These are phyloP conservation scores for Cladophialophora yegresii DNA, from an alignment of 2,329 filamentous ascomycete genomes.

Conservation along the genomic window DNA sequence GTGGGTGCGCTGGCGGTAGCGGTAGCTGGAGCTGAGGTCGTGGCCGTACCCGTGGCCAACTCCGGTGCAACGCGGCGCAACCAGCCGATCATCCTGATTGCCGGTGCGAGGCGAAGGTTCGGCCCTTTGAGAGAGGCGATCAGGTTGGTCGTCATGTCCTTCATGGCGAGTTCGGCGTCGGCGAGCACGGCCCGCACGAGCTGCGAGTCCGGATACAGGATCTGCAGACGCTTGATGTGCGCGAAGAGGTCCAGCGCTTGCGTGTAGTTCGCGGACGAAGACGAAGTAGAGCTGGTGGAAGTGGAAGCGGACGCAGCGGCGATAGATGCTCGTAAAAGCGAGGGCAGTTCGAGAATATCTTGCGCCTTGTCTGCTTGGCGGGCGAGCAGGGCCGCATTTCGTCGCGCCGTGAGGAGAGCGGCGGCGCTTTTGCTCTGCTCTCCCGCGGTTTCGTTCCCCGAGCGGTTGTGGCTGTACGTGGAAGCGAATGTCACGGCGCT, in stretches of 20 bases:
- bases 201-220: constrained; percentile 76
- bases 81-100: constrained; percentile 89
- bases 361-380: constrained; percentile 86
- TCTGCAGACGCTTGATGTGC: constrained; percentile 85
- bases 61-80: constrained; percentile 84
- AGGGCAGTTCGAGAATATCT: constrained; percentile 87
- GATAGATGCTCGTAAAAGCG: constrained; percentile 74
- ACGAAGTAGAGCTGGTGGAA: constrained; percentile 44
- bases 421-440: constrained; percentile 54
- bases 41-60: constrained; percentile 45
- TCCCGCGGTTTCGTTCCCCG: constrained; percentile 43
- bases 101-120: constrained; percentile 81
- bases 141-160: constrained; percentile 81
- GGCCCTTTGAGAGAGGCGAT: constrained; percentile 70
- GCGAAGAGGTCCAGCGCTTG: constrained; percentile 87
- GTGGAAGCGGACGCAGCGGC: constrained; percentile 42
- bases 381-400: constrained; percentile 76
- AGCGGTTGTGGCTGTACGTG: constrained; percentile 80
- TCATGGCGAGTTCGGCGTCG: constrained; percentile 85
- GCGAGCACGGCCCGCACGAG: constrained; percentile 70
- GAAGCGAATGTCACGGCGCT: constrained; percentile 78
- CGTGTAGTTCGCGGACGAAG: constrained; percentile 68
- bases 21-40: background rate
- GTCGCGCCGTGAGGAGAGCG: constrained; percentile 69
- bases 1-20: background rate